phyloP scores from a whole-genome alignment of 2,329 filamentous ascomycete genomes.

The Talaromyces funiculosus region DNA sequence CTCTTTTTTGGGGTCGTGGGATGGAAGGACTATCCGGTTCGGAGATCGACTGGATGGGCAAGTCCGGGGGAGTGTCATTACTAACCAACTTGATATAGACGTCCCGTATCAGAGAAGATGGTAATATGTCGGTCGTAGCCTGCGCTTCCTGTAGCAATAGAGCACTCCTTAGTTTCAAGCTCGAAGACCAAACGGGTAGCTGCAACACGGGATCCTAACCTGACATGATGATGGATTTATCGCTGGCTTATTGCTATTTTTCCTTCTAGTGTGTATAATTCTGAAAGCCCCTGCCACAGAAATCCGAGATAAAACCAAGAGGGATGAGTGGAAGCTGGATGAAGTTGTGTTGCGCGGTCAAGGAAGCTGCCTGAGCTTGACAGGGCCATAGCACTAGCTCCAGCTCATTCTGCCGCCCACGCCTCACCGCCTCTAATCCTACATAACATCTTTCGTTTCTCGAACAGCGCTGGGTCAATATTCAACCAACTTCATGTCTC shows the following conservation, averaged over 20 bases:
- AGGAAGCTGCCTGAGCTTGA: conserved; percentile 14
- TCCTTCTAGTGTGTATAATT: neutral
- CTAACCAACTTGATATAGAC: conserved; percentile 99
- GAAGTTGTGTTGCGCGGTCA: conserved; percentile 6
- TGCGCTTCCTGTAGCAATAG: conserved; percentile 58
- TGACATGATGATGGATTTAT: conserved; percentile 32
- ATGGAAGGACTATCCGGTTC: neutral
- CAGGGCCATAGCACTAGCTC: conserved; percentile 1
- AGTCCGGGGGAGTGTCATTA: conserved; percentile 21
- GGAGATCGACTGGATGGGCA: neutral
- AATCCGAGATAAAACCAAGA: neutral
- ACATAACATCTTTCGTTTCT: neutral
- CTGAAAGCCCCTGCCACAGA: neutral
- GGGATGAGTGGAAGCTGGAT: conserved; percentile 1
- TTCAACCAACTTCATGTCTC: neutral
- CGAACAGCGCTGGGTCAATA: neutral
- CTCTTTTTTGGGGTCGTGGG: neutral
- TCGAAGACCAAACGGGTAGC: conserved; percentile 25
- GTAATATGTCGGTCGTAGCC: conserved; percentile 99
- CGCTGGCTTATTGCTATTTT: neutral
- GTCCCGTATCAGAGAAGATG: conserved; percentile 98
- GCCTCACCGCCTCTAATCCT: conserved; percentile 4
- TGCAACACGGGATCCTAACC: conserved; percentile 27
- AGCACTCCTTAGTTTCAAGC: conserved; percentile 1
- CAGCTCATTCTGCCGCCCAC: conserved; percentile 12